These are phyloP conservation scores for Yamadazyma dushanensis DNA, from an alignment of 1,139 yeast genomes.

Conservation along the genomic window DNA sequence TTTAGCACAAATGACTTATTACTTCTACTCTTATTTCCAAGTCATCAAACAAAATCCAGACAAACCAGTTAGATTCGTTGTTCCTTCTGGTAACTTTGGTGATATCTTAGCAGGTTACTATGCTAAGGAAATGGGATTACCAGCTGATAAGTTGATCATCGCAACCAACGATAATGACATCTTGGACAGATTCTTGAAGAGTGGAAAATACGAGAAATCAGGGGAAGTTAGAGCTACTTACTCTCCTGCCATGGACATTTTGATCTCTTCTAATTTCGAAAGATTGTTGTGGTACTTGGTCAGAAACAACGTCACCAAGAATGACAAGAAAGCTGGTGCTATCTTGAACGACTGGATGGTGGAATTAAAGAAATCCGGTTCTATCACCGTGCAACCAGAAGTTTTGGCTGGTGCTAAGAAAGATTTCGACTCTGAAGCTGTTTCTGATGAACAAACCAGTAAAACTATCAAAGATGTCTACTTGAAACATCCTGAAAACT, in stretches of 20 bases:
- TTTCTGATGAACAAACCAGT: conserved; percentile 73
- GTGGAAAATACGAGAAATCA: conserved; percentile 79
- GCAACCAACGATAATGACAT: conserved; percentile 97
- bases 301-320: conserved; percentile 60
- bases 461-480: conserved; percentile 74
- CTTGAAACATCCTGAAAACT: conserved; percentile 58
- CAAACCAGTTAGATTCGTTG: conserved; percentile 73
- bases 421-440: conserved; percentile 78
- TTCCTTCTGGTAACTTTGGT: conserved; percentile 98
- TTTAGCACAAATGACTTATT: conserved; percentile 94
- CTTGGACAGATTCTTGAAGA: conserved; percentile 83
- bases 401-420: conserved; percentile 66
- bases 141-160: conserved; percentile 79
- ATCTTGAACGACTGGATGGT: conserved; percentile 75
- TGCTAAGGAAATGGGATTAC: conserved; percentile 94
- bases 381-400: conserved; percentile 66
- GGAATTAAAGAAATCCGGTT: conserved; percentile 71
- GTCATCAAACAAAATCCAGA: conserved; percentile 40
- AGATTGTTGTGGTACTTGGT: conserved; percentile 93
- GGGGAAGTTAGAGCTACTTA: conserved; percentile 78
- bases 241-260: conserved; percentile 98
- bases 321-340: conserved; percentile 72
- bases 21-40: conserved; percentile 88
- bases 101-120: conserved; percentile 95
- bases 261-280: conserved; percentile 93